Evolutionary conservation across 371 early-diverging fungal genomes (phyloP), one percentile per base, ranked within the genome.

Genomic region (Apophysomyces trapeziformis): DNA sequence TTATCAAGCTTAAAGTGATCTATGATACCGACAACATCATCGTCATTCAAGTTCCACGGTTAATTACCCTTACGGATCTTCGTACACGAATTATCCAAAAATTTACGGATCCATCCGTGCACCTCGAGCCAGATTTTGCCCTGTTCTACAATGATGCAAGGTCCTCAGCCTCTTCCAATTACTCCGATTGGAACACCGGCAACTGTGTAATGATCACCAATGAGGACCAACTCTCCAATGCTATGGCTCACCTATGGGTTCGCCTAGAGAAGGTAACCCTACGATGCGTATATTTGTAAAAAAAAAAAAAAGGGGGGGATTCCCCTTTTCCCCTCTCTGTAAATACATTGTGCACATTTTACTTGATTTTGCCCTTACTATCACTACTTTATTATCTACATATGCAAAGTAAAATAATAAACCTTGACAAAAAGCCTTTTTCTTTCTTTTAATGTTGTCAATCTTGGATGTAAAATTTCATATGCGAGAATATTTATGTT

Each of bases 1-100:
- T 13, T 36, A 54, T 75, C 64, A 68, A 69, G 41, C 46, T 75
- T 57, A 75, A 75, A 60, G 66, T 75, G 7, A 67, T 75, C 26
- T 71, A 71, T 58, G 71, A 71, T 41, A 36, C 67, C 7, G 75
- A 75, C 39, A 75, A 75, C 50, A 75, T 75, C 16, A 65, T 75
- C 43, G 67, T 75, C 4, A 54, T 75, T 8, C 75, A 75, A 54
- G 68, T 75, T 7, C 75, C 71, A 7, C 69, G 75, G 11, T 60
- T 46, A 14, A 45, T 65, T 11, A 36, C 68, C 6, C 58, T 75
- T 39, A 38, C 62, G 0, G 68, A 69, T 21, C 46, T 75, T 8
- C 61, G 71, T 36, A 39, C 62, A 13, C 61, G 69, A 14, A 75
- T 75, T 47, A 47, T 57, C 18, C 64, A 65, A 36, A 75, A 75